Evolutionary conservation across 2,329 filamentous ascomycete genomes (phyloP).

Genomic region (Colletotrichum sp.): DNA sequence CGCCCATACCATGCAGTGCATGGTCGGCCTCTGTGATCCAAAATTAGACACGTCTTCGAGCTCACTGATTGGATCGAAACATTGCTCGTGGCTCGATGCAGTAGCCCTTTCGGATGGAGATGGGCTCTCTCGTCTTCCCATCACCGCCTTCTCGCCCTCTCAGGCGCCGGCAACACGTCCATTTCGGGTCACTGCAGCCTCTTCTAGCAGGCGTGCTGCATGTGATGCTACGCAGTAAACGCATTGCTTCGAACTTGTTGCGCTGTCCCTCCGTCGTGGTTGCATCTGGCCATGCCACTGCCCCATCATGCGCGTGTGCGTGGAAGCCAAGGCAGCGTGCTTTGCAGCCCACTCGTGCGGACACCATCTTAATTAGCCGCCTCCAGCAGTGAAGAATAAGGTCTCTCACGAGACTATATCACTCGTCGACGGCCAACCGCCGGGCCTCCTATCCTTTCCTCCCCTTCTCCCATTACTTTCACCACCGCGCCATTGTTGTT

Average conservation of each 20-base stretch:
- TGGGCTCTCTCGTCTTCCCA: conserved; percentile 2
- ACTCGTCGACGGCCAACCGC: conserved; percentile 8
- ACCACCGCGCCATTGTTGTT: conserved; percentile 1
- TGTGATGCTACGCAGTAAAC: background rate
- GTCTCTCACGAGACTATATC: conserved; percentile 14
- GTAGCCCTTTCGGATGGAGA: background rate
- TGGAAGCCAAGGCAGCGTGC: background rate
- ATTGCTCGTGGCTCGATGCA: background rate
- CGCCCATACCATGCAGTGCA: background rate
- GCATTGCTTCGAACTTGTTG: background rate
- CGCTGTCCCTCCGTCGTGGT: conserved; percentile 1
- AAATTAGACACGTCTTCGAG: conserved; percentile 37
- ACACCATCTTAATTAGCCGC: conserved; percentile 13
- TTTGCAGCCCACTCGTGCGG: conserved; percentile 13
- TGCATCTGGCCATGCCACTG: background rate
- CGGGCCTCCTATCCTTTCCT: background rate
- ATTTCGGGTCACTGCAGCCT: conserved; percentile 13
- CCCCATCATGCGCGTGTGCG: background rate
- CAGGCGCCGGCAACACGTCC: conserved; percentile 7
- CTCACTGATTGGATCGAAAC: conserved; percentile 35
- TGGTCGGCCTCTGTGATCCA: conserved; percentile 29
- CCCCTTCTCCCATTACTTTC: conserved; percentile 26
- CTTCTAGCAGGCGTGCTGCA: conserved; percentile 8
- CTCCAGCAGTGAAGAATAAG: background rate
- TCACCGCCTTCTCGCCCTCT: background rate